Evolutionary conservation across 2,329 filamentous ascomycete genomes (phyloP).

Genomic region (Nothophaeocryptopus gaeumannii): DNA sequence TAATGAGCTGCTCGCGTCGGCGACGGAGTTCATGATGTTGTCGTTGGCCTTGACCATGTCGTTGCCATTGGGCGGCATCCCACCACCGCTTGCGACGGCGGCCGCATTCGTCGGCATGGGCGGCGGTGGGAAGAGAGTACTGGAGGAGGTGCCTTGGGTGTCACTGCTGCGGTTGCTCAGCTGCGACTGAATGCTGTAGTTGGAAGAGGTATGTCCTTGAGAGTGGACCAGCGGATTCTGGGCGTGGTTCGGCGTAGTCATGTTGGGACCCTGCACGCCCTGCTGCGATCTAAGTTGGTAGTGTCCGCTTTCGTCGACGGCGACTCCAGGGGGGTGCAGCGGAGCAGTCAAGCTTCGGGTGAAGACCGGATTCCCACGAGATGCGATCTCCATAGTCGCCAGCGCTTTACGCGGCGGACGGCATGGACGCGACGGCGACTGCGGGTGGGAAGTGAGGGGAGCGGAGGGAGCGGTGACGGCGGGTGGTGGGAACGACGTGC

Average conservation of each 20-base stretch:
- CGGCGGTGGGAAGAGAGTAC: slow-evolving; percentile 44
- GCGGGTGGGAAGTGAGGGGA: not conserved
- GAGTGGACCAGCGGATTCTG: slow-evolving; percentile 39
- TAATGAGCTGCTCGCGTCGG: slow-evolving; percentile 84
- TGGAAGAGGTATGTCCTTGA: slow-evolving; percentile 46
- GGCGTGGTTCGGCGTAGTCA: slow-evolving; percentile 18
- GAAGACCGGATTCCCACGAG: slow-evolving; percentile 27
- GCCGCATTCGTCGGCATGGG: slow-evolving; percentile 29
- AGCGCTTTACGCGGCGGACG: slow-evolving; percentile 19
- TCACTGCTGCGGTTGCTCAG: slow-evolving; percentile 47
- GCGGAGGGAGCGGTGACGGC: not conserved
- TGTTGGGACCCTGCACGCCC: slow-evolving; percentile 9
- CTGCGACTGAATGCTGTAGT: slow-evolving; percentile 48
- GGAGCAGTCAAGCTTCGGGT: slow-evolving; percentile 31
- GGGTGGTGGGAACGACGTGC: not conserved
- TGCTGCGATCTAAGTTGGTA: not conserved
- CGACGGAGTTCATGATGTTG: slow-evolving; percentile 97
- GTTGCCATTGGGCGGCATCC: slow-evolving; percentile 42
- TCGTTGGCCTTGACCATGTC: slow-evolving; percentile 70
- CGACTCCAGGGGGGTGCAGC: slow-evolving; percentile 29
- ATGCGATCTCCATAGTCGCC: slow-evolving; percentile 31
- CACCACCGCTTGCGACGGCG: slow-evolving; percentile 29
- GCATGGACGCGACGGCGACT: slow-evolving; percentile 8
- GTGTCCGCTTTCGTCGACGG: slow-evolving; percentile 4
- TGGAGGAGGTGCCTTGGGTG: slow-evolving; percentile 45